These are phyloP conservation scores for Citrus unshiu DNA, from an alignment of 345 rosid genomes.

Conservation along the genomic window DNA sequence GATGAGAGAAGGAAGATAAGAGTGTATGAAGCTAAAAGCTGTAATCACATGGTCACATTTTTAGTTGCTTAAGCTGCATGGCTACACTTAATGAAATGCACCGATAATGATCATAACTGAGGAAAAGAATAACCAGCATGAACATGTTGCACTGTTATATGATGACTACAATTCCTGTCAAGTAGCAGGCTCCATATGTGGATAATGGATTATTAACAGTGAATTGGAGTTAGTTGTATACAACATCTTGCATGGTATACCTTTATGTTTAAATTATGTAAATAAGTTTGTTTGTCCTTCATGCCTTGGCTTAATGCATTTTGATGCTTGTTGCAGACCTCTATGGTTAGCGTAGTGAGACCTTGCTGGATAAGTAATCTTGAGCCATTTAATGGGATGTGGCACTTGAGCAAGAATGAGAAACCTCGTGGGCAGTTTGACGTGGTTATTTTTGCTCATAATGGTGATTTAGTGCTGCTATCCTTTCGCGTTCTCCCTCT, in stretches of 20 bases:
- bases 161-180: background rate
- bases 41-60: background rate
- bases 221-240: background rate
- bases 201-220: background rate
- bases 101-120: background rate
- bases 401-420: constrained; percentile 90
- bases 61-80: background rate
- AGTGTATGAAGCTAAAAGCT: background rate
- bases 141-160: background rate
- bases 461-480: constrained; percentile 46
- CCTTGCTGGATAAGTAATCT: constrained; percentile 95
- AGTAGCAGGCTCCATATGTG: background rate
- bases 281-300: background rate
- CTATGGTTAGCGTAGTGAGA: constrained; percentile 62
- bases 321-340: constrained; percentile 48
- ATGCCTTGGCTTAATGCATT: constrained; percentile 1
- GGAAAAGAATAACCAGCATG: background rate
- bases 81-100: background rate
- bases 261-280: background rate
- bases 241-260: background rate
- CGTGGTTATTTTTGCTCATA: constrained; percentile 83
- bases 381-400: constrained; percentile 81
- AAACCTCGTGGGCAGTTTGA: constrained; percentile 74
- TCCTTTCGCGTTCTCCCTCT: background rate
- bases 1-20: background rate